Conservation (phyloP, 1,284 basidiomycete species). For the Cryptococcus jaspeensis region DNA sequence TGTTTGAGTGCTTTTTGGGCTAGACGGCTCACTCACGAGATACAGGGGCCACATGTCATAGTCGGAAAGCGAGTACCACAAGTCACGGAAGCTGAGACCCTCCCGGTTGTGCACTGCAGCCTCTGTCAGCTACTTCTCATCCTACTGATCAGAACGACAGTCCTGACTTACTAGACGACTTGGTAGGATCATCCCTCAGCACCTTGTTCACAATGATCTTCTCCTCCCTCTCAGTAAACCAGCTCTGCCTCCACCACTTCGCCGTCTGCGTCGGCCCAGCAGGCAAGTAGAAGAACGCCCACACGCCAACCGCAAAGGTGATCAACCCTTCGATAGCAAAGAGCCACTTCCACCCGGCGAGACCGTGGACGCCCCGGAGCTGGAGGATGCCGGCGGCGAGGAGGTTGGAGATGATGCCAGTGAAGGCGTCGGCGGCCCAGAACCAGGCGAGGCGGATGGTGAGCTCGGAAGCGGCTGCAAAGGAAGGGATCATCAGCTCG, state of each 20-base stretch:
- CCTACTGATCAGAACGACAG: too few relatives aligned
- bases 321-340: constrained; percentile 19
- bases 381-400: constrained; percentile 45
- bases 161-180: constrained; percentile 7
- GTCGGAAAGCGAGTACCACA: constrained; percentile 58
- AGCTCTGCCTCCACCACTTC: constrained; percentile 34
- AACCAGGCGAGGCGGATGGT: constrained; percentile 49
- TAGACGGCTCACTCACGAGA: constrained; percentile 17
- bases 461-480: constrained; percentile 33
- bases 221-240: constrained; percentile 49
- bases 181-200: constrained; percentile 31
- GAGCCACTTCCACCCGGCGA: constrained; percentile 45
- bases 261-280: constrained; percentile 47
- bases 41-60: constrained; percentile 58
- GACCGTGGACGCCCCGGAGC: constrained; percentile 36
- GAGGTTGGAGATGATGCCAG: constrained; percentile 36
- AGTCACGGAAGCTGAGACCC: constrained; percentile 58
- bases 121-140: constrained; percentile 51
- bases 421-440: constrained; percentile 36
- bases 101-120: constrained; percentile 71
- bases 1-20: too few relatives aligned
- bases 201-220: constrained; percentile 55
- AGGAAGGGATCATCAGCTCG: too few relatives aligned
- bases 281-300: constrained; percentile 43
- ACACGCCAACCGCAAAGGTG: constrained; percentile 40